These are phyloP conservation scores for Porodaedalea pini DNA, from an alignment of 1,284 basidiomycete genomes.

Conservation along the genomic window DNA sequence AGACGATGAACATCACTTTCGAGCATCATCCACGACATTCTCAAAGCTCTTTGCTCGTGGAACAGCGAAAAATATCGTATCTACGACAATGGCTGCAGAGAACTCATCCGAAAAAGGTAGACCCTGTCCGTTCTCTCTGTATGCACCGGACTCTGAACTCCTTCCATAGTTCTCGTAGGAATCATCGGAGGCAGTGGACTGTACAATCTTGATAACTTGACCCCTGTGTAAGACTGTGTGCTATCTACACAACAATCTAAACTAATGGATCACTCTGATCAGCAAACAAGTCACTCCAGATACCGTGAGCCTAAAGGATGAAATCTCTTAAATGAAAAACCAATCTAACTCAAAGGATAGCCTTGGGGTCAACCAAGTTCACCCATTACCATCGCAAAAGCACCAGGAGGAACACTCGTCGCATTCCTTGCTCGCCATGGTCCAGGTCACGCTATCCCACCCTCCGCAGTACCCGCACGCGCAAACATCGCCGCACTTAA, in stretches of 20 bases:
- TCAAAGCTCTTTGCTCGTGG: too few relatives aligned
- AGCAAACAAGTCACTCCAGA: constrained; percentile 70
- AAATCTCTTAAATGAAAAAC: neutral
- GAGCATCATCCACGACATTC: too few relatives aligned
- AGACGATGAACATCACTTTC: too few relatives aligned
- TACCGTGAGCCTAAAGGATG: constrained; percentile 45
- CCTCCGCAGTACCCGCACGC: constrained; percentile 76
- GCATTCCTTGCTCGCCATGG: constrained; percentile 96
- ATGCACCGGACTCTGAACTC: neutral
- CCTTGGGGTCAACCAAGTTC: constrained; percentile 95
- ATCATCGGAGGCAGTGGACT: constrained; percentile 84
- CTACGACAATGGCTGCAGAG: too few relatives aligned
- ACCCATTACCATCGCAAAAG: constrained; percentile 83
- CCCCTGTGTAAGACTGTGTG: constrained; percentile 57
- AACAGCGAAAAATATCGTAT: too few relatives aligned
- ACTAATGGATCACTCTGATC: constrained; percentile 11
- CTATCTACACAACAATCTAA: neutral
- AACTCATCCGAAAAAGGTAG: too few relatives aligned
- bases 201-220: constrained; percentile 88
- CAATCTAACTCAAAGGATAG: constrained; percentile 37
- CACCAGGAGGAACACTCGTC: constrained; percentile 74
- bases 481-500: constrained; percentile 98
- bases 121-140: too few relatives aligned
- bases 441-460: constrained; percentile 66
- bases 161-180: constrained; percentile 62